phyloP scores from a whole-genome alignment of 1,139 yeast species.

The Saccharomyces pastorianus region DNA sequence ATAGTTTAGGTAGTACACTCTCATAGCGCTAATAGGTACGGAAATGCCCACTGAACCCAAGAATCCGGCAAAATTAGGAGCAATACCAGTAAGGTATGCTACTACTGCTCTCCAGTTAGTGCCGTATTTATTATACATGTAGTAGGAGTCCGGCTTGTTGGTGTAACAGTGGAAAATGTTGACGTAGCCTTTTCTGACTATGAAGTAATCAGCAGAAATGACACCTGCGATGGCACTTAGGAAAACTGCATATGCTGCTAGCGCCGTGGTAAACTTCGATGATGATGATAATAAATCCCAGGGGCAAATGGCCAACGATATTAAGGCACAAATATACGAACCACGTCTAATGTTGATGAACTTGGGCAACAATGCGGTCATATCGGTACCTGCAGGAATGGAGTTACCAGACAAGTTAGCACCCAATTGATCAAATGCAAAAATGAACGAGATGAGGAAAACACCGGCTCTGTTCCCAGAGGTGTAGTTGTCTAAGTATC shows the following conservation, averaged over 20 bases:
- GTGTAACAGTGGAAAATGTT: slow-evolving; percentile 57
- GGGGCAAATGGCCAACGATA: slow-evolving; percentile 75
- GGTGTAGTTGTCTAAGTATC: slow-evolving; percentile 52
- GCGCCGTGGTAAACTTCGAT: slow-evolving; percentile 71
- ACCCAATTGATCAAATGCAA: slow-evolving; percentile 80
- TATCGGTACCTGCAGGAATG: slow-evolving; percentile 82
- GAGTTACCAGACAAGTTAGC: slow-evolving; percentile 86
- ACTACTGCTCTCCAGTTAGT: slow-evolving; percentile 74
- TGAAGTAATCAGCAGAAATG: slow-evolving; percentile 65
- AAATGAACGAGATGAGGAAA: slow-evolving; percentile 65
- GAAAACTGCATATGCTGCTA: slow-evolving; percentile 80
- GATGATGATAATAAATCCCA: slow-evolving; percentile 77
- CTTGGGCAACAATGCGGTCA: slow-evolving; percentile 73
- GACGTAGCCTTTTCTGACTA: slow-evolving; percentile 65
- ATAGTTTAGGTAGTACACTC: slow-evolving; percentile 64
- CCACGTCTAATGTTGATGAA: slow-evolving; percentile 78
- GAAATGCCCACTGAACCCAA: slow-evolving; percentile 60
- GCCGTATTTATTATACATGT: slow-evolving; percentile 57
- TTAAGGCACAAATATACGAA: slow-evolving; percentile 67
- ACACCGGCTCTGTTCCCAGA: slow-evolving; percentile 81
- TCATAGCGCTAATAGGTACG: slow-evolving; percentile 73
- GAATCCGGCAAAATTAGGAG: slow-evolving; percentile 80
- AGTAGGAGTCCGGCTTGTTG: slow-evolving; percentile 37
- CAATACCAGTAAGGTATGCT: slow-evolving; percentile 65
- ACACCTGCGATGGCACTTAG: slow-evolving; percentile 83